phyloP scores from a whole-genome alignment of 1,139 yeast species.

The Blastobotrys petasosporus region DNA sequence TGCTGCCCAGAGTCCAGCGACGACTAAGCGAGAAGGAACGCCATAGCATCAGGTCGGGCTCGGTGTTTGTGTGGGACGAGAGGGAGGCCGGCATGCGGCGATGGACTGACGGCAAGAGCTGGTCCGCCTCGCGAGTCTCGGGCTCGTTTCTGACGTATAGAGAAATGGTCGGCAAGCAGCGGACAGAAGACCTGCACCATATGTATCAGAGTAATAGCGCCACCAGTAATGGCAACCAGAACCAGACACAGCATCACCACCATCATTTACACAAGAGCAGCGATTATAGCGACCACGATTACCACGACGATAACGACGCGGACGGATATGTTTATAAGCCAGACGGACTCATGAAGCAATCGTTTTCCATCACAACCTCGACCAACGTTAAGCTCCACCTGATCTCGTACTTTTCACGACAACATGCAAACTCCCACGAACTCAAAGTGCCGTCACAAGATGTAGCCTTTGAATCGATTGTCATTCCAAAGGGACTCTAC shows the following conservation, averaged over 20 bases:
- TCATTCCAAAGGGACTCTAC: conserved; percentile 38
- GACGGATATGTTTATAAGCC: conserved; percentile 38
- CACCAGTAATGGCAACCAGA: neutral
- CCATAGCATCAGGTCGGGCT: conserved; percentile 47
- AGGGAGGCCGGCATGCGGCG: conserved; percentile 63
- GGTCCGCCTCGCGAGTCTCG: conserved; percentile 67
- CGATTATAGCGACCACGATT: conserved; percentile 14
- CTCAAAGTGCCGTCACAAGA: conserved; percentile 40
- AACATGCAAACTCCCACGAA: conserved; percentile 13
- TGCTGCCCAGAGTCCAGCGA: conserved; percentile 54
- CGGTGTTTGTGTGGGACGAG: conserved; percentile 68
- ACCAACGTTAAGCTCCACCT: conserved; percentile 50
- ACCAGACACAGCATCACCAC: no score
- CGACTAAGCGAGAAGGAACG: conserved; percentile 57
- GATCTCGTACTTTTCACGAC: conserved; percentile 45
- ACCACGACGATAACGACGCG: conserved; percentile 17
- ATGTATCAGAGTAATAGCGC: neutral
- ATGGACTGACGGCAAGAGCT: conserved; percentile 68
- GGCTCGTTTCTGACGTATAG: conserved; percentile 60
- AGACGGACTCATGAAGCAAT: conserved; percentile 55
- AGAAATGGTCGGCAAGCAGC: conserved; percentile 45
- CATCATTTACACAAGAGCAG: neutral
- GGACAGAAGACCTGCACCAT: conserved; percentile 3
- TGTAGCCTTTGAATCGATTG: conserved; percentile 31
- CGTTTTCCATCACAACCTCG: conserved; percentile 50